A percentile compares a stretch with the other conserved stretches of the same genome.
These are phyloP conservation scores for Picea glauca DNA, from an alignment of 75 land plant genomes.

Conservation along the genomic window DNA sequence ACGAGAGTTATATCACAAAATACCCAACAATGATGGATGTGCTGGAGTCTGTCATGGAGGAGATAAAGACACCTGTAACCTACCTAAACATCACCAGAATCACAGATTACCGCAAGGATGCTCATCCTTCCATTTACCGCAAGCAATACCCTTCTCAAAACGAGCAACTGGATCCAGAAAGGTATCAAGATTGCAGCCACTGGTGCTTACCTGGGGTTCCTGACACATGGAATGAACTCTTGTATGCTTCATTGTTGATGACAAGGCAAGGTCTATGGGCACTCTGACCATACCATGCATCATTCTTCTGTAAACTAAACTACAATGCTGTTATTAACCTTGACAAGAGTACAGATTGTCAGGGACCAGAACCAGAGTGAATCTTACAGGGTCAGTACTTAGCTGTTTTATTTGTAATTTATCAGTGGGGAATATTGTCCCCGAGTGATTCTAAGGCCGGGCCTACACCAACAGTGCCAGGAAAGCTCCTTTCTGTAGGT, in stretches of 20 bases:
- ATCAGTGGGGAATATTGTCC: no score
- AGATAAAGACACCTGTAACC: constrained; percentile 18
- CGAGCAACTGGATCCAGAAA: constrained; percentile 6
- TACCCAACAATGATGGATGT: constrained; percentile 16
- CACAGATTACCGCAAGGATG: constrained; percentile 25
- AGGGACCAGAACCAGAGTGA: no score
- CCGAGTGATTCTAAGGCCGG: no score
- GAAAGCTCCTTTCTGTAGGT: no score
- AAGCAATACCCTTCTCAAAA: constrained; percentile 20
- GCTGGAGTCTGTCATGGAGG: constrained; percentile 6
- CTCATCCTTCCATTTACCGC: constrained; percentile 15
- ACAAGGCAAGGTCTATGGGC: no score
- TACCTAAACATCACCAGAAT: constrained; percentile 24
- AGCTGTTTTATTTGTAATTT: no score
- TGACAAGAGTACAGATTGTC: no score
- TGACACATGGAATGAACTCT: constrained; percentile 28
- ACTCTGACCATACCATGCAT: no score
- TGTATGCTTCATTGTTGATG: constrained; percentile 11
- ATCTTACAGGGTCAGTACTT: no score
- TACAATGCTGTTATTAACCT: no score
- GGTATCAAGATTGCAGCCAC: constrained; percentile 29
- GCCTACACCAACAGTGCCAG: no score
- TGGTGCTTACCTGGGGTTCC: constrained; percentile 33
- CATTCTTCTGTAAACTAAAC: no score
- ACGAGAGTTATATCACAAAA: constrained; percentile 5